phyloP scores from a whole-genome alignment of 2,329 filamentous ascomycete genomes.

The Verticillium albo-atrum region DNA sequence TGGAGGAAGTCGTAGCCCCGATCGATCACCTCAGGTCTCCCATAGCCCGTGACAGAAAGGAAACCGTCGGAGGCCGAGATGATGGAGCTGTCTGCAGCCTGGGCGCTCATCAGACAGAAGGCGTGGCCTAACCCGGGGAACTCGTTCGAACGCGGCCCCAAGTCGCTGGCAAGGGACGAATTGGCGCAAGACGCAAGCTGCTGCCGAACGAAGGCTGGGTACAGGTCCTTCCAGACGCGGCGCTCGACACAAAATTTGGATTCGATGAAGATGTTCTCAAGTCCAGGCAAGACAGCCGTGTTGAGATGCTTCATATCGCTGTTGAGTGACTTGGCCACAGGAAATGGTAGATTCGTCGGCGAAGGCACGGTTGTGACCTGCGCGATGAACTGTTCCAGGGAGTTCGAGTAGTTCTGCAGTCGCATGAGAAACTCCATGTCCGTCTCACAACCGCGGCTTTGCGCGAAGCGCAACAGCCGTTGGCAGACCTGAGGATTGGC shows the following conservation, averaged over 20 bases:
- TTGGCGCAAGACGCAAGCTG: constrained; percentile 43
- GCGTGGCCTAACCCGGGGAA: constrained; percentile 54
- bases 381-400: constrained; percentile 38
- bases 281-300: constrained; percentile 36
- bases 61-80: constrained; percentile 46
- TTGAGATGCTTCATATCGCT: constrained; percentile 42
- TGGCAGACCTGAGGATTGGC: constrained; percentile 41
- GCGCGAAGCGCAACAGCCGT: constrained; percentile 45
- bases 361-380: constrained; percentile 33
- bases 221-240: constrained; percentile 39
- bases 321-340: constrained; percentile 35
- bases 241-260: constrained; percentile 39
- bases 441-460: constrained; percentile 37
- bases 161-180: constrained; percentile 34
- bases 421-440: constrained; percentile 49
- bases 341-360: constrained; percentile 35
- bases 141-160: constrained; percentile 23
- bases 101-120: constrained; percentile 53
- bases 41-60: constrained; percentile 45
- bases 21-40: constrained; percentile 39
- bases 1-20: constrained; percentile 48
- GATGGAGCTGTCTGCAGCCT: constrained; percentile 44
- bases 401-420: constrained; percentile 40
- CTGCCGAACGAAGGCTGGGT: constrained; percentile 47
- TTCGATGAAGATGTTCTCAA: constrained; percentile 39